Evolutionary conservation across 169 alveolate species (phyloP).

Genomic region (Blepharisma undulans): DNA sequence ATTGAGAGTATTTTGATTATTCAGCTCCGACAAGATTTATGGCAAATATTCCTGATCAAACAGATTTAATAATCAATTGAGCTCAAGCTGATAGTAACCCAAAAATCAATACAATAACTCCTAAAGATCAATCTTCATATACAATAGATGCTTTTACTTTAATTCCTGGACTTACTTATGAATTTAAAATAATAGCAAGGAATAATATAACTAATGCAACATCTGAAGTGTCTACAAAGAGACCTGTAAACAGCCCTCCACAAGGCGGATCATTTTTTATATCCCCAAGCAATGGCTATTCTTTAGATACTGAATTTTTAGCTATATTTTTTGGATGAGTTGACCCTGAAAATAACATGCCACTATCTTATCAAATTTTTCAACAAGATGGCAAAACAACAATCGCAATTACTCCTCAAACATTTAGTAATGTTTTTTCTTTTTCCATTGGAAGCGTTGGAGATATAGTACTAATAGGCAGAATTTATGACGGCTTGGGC

Average conservation of each 20-base stretch:
- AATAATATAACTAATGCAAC: neutral
- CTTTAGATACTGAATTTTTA: neutral
- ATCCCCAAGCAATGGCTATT: neutral
- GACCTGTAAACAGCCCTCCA: neutral
- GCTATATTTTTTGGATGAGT: neutral
- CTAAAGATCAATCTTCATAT: neutral
- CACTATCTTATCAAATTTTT: neutral
- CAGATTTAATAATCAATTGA: neutral
- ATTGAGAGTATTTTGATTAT: neutral
- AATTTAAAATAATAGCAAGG: neutral
- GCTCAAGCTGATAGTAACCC: neutral
- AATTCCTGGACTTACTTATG: neutral
- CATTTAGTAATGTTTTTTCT: neutral
- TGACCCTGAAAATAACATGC: neutral
- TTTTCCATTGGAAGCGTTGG: neutral
- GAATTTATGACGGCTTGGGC: neutral
- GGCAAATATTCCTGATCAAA: neutral
- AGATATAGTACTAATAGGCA: neutral
- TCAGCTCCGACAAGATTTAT: neutral
- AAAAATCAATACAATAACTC: neutral
- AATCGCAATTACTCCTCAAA: neutral
- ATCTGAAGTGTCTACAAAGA: neutral
- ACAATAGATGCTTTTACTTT: neutral
- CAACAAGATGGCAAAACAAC: neutral
- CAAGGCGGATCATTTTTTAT: neutral